phyloP scores from a whole-genome alignment of 768 basidiomycete genomes.

The Boletellus emodensis region DNA sequence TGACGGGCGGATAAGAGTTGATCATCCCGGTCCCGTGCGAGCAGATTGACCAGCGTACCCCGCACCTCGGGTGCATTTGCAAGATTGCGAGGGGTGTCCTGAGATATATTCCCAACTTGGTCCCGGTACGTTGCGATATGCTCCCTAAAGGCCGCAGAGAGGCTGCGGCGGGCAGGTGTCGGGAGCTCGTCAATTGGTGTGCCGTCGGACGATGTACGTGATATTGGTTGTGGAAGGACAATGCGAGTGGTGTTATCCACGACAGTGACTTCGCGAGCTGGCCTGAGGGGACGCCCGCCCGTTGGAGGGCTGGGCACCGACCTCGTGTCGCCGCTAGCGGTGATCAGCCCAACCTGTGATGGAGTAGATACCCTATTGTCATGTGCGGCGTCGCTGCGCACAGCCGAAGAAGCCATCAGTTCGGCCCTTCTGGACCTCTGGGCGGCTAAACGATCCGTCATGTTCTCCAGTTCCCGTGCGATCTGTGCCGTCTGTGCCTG shows the following conservation, averaged over 20 bases:
- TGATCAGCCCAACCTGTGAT: not conserved
- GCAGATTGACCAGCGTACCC: constrained; percentile 20
- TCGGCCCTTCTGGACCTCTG: constrained; percentile 23
- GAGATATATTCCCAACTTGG: constrained; percentile 5
- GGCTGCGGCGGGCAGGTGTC: constrained; percentile 13
- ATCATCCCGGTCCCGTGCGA: constrained; percentile 24
- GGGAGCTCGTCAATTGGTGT: constrained; percentile 17
- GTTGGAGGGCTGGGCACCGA: constrained; percentile 3
- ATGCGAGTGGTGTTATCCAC: constrained; percentile 19
- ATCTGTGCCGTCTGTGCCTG: constrained; percentile 30
- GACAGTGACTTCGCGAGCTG: constrained; percentile 14
- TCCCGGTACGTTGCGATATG: constrained; percentile 17
- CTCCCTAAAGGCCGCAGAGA: constrained; percentile 22
- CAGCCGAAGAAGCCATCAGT: constrained; percentile 13
- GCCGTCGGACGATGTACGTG: constrained; percentile 23
- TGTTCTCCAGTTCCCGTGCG: constrained; percentile 31
- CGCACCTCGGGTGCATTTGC: constrained; percentile 23
- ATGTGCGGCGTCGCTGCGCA: constrained; percentile 6
- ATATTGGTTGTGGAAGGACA: constrained; percentile 19
- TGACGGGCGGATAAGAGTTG: constrained; percentile 6
- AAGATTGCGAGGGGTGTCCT: constrained; percentile 19
- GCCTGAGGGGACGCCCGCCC: constrained; percentile 14
- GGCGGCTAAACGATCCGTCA: constrained; percentile 26
- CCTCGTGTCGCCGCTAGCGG: constrained; percentile 3
- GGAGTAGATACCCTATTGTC: not conserved